These are phyloP conservation scores for Macrolepiota fuliginosa DNA, from an alignment of 768 basidiomycete genomes.

Conservation along the genomic window DNA sequence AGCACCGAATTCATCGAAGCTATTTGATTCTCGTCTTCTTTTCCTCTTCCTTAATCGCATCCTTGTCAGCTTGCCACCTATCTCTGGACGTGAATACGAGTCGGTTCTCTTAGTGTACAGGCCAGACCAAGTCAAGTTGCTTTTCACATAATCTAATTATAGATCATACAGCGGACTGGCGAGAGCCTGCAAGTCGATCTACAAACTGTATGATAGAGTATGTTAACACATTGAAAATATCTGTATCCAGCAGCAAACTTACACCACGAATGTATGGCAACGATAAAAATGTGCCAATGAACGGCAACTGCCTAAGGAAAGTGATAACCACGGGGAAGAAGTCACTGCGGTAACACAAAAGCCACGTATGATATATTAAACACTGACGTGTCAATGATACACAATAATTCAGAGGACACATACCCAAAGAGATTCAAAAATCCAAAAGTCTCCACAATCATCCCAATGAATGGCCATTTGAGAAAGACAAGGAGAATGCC, in stretches of 20 bases:
- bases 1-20: constrained; percentile 14
- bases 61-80: background rate
- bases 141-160: constrained; percentile 18
- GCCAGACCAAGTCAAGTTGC: constrained; percentile 2
- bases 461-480: constrained; percentile 93
- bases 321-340: constrained; percentile 99
- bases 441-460: constrained; percentile 92
- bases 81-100: background rate
- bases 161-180: constrained; percentile 65
- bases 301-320: constrained; percentile 92
- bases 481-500: constrained; percentile 91
- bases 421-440: constrained; percentile 98
- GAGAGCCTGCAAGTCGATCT: constrained; percentile 78
- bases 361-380: constrained; percentile 5
- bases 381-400: background rate
- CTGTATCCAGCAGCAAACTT: constrained; percentile 25
- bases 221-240: background rate
- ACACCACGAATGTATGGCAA: constrained; percentile 87
- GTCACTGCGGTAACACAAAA: constrained; percentile 53
- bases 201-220: constrained; percentile 48
- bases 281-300: constrained; percentile 83
- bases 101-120: background rate
- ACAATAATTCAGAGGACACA: constrained; percentile 12
- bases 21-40: constrained; percentile 13
- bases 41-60: background rate